Base-by-base conservation (phyloP, 1,139 yeast genomes). In the Nakaseomyces glabratus region DNA sequence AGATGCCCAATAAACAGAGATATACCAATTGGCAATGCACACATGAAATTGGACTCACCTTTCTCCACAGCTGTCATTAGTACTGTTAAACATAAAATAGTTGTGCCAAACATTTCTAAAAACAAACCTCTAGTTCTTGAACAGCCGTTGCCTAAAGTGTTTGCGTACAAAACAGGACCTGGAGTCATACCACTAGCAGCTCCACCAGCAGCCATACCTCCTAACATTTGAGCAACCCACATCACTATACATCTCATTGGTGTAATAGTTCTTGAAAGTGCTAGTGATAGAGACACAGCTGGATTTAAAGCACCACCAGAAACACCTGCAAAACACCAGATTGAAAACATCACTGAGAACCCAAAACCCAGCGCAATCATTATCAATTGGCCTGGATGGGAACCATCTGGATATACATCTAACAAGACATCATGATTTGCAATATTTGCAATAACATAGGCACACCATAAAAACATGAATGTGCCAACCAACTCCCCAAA, bases 251-350 rank as follows among this genome's bases (percentile, higher is more conserved):
- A 90, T 58, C 93, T 73, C 26, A 77, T 39, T 37, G 88, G 85
- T 28, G 82, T 71, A 41, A 80, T 68, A 36, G 85, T 88, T 43
- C 80, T 71, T 20, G 80, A 79, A 33, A 79, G 63, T 13, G 75
- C 69, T 54, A 82, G 65, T 24, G 86, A 66, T 35, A 81, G 64
- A 24, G 93, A 78, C 34, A 84, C 94, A 34, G 93, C 86, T 9
- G 95, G 95, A 65, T 84, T 84, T 57, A 82, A 70, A 61, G 81
- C 82, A 64, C 93, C 95, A 52, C 95, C 95, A 35, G 90, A 79
- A 40, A 82, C 70, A 59, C 88, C 73, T 63, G 70, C 79, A 51
- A 82, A 77, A 53, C 77, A 64, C 52, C 77, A 76, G 34, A 81
- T 82, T 44, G 72, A 72, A 49, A 78, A 75, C 73, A 80, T 73